Evolutionary conservation across 2,329 filamentous ascomycete genomes (phyloP), one percentile per base, ranked within the genome.

Genomic region (Grosmannia clavigera): DNA sequence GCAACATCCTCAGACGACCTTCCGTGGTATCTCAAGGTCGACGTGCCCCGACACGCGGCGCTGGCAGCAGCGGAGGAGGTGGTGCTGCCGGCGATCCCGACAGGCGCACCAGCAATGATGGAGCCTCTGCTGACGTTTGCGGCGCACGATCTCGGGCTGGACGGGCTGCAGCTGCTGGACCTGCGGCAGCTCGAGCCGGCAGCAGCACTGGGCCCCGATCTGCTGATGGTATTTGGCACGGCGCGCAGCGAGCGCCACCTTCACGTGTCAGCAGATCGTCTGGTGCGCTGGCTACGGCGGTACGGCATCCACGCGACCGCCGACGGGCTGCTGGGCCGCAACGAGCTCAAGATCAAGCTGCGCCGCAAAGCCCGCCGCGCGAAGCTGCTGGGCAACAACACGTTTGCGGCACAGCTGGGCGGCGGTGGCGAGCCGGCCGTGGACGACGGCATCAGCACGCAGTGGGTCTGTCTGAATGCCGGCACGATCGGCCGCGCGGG

Each of bases 391-490:
- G 90, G 88, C 16, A 87, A 82, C 83, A 0, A 83, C 77, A 3
- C 31, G 33, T 16, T 19, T 12, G 5, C 11, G 19, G 52, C 10
- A 2, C 43, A 48, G 43, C 82, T 59, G 14, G 50, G 40, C 25
- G 50, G 40, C 25, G 22, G 38, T 27, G 33, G 54, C 51, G n/a
- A 38, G 12, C 2, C 6, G 80, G 55, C 22, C 22, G 75, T 80
- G 1, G 92, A 96, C 66, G 90, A 96, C 68, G 92, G 92, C 2
- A 88, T 96, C 58, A 86, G 87, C 14, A 96, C 92, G 0, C 92
- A 91, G 11, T 99, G 94, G 94, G 87, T 99, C 25, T 99, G 94
- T 72, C 88, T 97, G 62, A 95, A 96, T 69, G 81, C 94, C 11
- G 90, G 89, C 5, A 82, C 81, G 19, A 79, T 90, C 1, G 82